A percentile compares a stretch with the other conserved stretches of the same genome.
Evolutionary conservation across 2,329 filamentous ascomycete genomes (phyloP).

Genomic region (Bertia moriformis): DNA sequence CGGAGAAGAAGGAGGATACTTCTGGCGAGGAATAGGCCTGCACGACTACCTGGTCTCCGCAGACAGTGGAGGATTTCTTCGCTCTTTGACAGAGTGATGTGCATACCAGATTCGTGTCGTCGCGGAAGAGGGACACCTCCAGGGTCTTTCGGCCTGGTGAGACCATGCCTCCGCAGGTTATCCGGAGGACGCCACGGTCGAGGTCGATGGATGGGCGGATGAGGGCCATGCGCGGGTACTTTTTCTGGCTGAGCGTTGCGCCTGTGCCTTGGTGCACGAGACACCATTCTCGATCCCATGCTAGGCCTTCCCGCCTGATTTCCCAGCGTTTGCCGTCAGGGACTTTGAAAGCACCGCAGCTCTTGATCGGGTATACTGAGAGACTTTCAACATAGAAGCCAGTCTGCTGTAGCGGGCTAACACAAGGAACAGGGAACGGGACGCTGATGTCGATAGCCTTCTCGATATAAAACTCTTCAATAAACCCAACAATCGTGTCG

Average conservation of each 20-base stretch:
- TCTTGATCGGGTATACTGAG: slow-evolving; percentile 83
- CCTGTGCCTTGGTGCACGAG: slow-evolving; percentile 76
- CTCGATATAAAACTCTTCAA: slow-evolving; percentile 21
- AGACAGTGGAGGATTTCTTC: slow-evolving; percentile 51
- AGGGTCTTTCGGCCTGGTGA: slow-evolving; percentile 7
- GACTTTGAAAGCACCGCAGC: slow-evolving; percentile 67
- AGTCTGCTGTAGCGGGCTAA: background rate
- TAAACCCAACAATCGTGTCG: slow-evolving; percentile 29
- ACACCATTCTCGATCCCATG: slow-evolving; percentile 96
- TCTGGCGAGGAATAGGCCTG: slow-evolving; percentile 52
- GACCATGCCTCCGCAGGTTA: slow-evolving; percentile 24
- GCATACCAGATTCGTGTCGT: slow-evolving; percentile 47
- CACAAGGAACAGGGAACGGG: background rate
- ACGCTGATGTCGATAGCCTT: slow-evolving; percentile 2
- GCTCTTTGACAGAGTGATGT: slow-evolving; percentile 8
- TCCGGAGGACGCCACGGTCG: slow-evolving; percentile 43
- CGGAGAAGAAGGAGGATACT: slow-evolving; percentile 66
- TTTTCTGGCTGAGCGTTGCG: slow-evolving; percentile 75
- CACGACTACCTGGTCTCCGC: slow-evolving; percentile 63
- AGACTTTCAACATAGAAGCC: slow-evolving; percentile 44
- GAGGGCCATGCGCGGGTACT: slow-evolving; percentile 74
- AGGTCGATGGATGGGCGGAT: slow-evolving; percentile 66
- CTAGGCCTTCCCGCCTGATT: slow-evolving; percentile 66
- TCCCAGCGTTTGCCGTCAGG: slow-evolving; percentile 56
- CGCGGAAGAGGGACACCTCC: slow-evolving; percentile 41